Evolutionary conservation across 2,329 filamentous ascomycete genomes (phyloP), one percentile per base, ranked within the genome.

Genomic region (Monilinia polystroma): DNA sequence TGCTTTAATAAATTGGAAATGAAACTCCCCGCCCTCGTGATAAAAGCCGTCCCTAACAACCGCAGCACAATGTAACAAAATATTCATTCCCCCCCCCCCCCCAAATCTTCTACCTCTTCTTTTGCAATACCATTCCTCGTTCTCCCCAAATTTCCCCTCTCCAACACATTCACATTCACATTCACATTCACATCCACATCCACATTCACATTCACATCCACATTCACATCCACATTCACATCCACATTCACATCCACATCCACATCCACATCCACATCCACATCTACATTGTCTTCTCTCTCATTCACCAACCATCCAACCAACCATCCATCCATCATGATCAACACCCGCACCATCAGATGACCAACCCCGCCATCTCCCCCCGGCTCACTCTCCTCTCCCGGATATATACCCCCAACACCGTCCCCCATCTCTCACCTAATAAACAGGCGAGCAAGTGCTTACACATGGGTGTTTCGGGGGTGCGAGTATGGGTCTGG

Each of bases 381-480:
- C 89, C 87, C 68, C 80, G 81, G 32, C 81, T 80, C 20, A 90
- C 82, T 52, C 75, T 73, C 73, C 80, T 81, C 72, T 85, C 82
- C 67, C 84, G 81, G 20, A 90, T 81, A 72, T 84, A 85, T 0
- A 73, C 73, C 5, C 81, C 83, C 71, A 95, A 83, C 38, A 87
- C 76, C 3, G 70, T 77, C 0, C 75, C 76, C 80, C 91, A 93
- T 57, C 82, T 81, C 76, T 92, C 88, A 7, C 83, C 88, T 66
- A 98, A 77, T 52, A 94, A 78, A 76, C 91, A 96, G 1, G 94
- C 94, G 20, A 98, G 83, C 6, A 98, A 78, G 78, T 99, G 94
- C 79, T 97, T 97, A 77, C 94, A 99, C 66, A 79, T 91, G 72
- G 87, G 84, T 67, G 84, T 72, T 8, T 70, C 74, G 4, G 53